phyloP scores from a whole-genome alignment of 306 rosid species.

The Trifolium dubium region DNA sequence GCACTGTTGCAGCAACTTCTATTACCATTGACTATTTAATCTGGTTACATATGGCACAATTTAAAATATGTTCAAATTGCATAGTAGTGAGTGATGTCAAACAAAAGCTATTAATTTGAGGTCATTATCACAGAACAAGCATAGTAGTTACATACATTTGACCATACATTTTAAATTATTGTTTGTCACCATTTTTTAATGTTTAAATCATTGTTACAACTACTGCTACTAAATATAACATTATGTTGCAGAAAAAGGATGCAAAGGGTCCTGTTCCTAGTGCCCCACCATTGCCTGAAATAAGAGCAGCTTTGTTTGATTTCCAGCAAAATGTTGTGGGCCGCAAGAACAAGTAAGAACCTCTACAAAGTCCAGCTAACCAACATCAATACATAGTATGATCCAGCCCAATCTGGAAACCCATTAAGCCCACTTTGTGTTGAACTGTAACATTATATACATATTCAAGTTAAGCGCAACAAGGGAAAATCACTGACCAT shows the following conservation, averaged over 20 bases:
- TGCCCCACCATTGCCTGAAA: conserved; percentile 49
- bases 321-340: conserved; percentile 36
- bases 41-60: background rate
- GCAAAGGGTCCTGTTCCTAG: conserved; percentile 39
- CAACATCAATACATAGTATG: conserved; percentile 16
- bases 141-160: conserved; percentile 5
- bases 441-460: background rate
- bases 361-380: conserved; percentile 13
- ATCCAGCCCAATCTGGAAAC: background rate
- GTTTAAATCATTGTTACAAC: background rate
- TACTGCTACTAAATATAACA: conserved; percentile 12
- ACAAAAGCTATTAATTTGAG: conserved; percentile 4
- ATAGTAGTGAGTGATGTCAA: background rate
- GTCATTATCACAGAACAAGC: background rate
- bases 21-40: background rate
- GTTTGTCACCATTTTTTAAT: background rate
- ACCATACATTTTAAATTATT: conserved; percentile 1
- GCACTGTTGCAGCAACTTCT: conserved; percentile 4
- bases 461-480: background rate
- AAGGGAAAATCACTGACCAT: background rate
- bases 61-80: background rate
- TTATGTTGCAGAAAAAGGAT: conserved; percentile 53
- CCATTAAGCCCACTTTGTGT: background rate
- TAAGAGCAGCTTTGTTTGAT: conserved; percentile 43
- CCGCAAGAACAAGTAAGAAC: conserved; percentile 46